A percentile compares a stretch with the other conserved stretches of the same genome.
phyloP scores from a whole-genome alignment of 495 filamentous ascomycete genomes.

The Talaromyces borbonicus region DNA sequence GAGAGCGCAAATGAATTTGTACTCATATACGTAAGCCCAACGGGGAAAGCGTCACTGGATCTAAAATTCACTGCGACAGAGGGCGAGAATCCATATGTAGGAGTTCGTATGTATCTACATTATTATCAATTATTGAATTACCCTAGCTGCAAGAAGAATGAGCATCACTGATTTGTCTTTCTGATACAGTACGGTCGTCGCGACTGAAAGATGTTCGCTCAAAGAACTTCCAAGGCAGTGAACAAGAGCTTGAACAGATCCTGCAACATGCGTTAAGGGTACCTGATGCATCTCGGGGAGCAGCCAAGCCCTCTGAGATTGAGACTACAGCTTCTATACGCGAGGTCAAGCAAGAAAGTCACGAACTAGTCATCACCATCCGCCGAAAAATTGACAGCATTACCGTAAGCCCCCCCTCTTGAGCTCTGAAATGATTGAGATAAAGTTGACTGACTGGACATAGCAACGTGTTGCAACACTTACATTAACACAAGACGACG shows the following conservation, averaged over 20 bases:
- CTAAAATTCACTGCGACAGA: constrained; percentile 62
- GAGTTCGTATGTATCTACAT: constrained; percentile 39
- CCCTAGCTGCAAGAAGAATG: no score
- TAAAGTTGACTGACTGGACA: constrained; percentile 4
- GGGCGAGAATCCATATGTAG: constrained; percentile 48
- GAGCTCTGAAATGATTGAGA: neutral
- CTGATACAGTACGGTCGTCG: constrained; percentile 42
- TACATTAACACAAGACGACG: constrained; percentile 48
- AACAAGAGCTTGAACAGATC: constrained; percentile 48
- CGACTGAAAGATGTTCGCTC: constrained; percentile 34
- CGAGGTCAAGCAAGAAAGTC: constrained; percentile 18
- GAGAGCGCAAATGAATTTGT: constrained; percentile 44
- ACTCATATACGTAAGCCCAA: constrained; percentile 44
- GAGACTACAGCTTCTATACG: constrained; percentile 28
- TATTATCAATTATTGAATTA: no score
- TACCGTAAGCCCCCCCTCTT: constrained; percentile 29
- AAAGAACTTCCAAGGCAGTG: constrained; percentile 43
- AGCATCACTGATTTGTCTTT: no score
- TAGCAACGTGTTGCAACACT: constrained; percentile 66
- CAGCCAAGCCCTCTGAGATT: constrained; percentile 15
- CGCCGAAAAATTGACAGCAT: constrained; percentile 49
- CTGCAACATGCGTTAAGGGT: constrained; percentile 29
- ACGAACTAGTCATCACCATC: constrained; percentile 40
- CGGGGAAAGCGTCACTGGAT: constrained; percentile 41
- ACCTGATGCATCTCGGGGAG: constrained; percentile 5